phyloP scores from a whole-genome alignment of 345 rosid genomes.

The Excoecaria cochinchinensis region DNA sequence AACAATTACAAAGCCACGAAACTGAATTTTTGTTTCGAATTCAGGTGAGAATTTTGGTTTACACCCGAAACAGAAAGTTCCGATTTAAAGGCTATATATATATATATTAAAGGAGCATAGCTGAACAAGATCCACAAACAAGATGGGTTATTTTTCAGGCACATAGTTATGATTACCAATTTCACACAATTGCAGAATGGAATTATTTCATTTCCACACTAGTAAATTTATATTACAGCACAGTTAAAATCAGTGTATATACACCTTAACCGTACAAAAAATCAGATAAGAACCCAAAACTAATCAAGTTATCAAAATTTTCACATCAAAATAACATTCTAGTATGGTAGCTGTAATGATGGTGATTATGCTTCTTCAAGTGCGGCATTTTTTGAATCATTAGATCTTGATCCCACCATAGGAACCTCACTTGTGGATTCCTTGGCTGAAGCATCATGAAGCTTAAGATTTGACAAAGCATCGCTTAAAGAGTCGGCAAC shows the following conservation, averaged over 20 bases:
- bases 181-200: not conserved
- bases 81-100: too few relatives aligned
- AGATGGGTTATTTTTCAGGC: not conserved
- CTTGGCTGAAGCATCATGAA: conserved; percentile 34
- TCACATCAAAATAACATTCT: not conserved
- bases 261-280: not conserved
- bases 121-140: too few relatives aligned
- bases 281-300: not conserved
- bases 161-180: not conserved
- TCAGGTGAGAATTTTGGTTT: too few relatives aligned
- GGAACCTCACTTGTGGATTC: conserved; percentile 26
- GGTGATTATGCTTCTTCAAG: conserved; percentile 51
- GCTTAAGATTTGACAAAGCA: conserved; percentile 57
- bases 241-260: not conserved
- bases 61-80: too few relatives aligned
- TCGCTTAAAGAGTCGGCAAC: conserved; percentile 45
- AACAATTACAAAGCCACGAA: too few relatives aligned
- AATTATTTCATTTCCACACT: not conserved
- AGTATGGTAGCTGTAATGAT: not conserved
- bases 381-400: conserved; percentile 29
- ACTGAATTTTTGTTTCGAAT: too few relatives aligned
- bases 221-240: not conserved
- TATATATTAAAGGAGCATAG: too few relatives aligned
- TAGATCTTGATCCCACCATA: conserved; percentile 22
- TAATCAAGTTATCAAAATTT: not conserved